Conservation (phyloP, 768 basidiomycete genomes). For the Nevesoporus exiguus region DNA sequence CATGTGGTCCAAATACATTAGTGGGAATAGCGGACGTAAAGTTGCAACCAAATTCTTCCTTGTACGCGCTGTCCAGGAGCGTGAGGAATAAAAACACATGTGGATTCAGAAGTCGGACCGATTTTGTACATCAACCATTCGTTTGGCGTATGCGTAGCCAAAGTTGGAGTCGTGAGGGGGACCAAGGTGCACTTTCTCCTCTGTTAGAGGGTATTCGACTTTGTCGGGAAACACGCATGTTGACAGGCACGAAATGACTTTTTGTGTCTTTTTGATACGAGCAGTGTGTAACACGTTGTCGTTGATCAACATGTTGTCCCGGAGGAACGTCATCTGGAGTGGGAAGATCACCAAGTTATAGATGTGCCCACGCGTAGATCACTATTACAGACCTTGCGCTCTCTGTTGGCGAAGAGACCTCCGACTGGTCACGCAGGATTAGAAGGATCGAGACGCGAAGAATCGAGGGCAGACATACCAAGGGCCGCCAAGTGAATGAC, state of each 20-base stretch:
- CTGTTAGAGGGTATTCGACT: slow-evolving; percentile 89
- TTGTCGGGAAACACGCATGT: slow-evolving; percentile 98
- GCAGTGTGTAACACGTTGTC: slow-evolving; percentile 85
- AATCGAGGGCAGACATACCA: slow-evolving; percentile 45
- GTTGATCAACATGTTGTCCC: slow-evolving; percentile 94
- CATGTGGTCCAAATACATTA: slow-evolving; percentile 92
- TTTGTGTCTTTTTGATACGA: slow-evolving; percentile 59
- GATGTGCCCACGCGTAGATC: background rate
- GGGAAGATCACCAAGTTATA: background rate
- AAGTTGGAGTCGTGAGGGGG: slow-evolving; percentile 94
- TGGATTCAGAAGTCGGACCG: slow-evolving; percentile 53
- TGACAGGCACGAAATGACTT: slow-evolving; percentile 92
- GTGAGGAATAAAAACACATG: background rate
- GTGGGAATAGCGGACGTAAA: slow-evolving; percentile 98
- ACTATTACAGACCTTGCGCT: slow-evolving; percentile 62
- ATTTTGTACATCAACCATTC: slow-evolving; percentile 94
- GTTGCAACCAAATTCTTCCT: slow-evolving; percentile 91
- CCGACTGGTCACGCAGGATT: slow-evolving; percentile 55
- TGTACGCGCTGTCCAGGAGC: slow-evolving; percentile 67
- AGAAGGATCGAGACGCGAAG: slow-evolving; percentile 5
- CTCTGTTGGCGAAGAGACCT: slow-evolving; percentile 94
- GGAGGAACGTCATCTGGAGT: slow-evolving; percentile 78
- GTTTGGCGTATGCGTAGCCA: slow-evolving; percentile 94
- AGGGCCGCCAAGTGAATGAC: slow-evolving; percentile 96
- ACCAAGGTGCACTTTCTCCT: slow-evolving; percentile 88